phyloP scores from a whole-genome alignment of 495 filamentous ascomycete species.

The Hapsidospora chrysogenum region DNA sequence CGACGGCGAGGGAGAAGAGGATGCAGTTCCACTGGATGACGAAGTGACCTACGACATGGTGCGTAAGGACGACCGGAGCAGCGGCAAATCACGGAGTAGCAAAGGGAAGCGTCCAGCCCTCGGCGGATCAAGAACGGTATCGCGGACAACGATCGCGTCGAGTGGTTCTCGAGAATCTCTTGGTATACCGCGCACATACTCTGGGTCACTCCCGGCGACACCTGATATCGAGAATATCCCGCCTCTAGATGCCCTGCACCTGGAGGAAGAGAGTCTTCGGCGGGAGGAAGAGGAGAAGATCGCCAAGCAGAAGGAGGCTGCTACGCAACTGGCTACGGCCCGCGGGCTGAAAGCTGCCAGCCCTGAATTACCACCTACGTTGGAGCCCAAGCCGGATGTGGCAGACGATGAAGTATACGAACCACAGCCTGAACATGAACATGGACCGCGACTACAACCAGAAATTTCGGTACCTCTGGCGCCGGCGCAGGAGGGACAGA shows the following conservation, averaged over 20 bases:
- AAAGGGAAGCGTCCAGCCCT: conserved; percentile 40
- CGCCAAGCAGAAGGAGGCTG: conserved; percentile 51
- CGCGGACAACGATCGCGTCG: conserved; percentile 35
- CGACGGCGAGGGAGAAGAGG: conserved; percentile 72
- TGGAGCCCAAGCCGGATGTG: conserved; percentile 13
- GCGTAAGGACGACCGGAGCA: conserved; percentile 56
- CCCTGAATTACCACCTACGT: not conserved
- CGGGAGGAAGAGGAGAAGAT: conserved; percentile 56
- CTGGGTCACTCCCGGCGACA: conserved; percentile 14
- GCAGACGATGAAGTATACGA: conserved; percentile 5
- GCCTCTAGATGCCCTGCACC: conserved; percentile 55
- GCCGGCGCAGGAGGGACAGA: not conserved
- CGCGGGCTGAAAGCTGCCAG: conserved; percentile 42
- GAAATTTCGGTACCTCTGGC: not conserved
- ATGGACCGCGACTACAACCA: conserved; percentile 3
- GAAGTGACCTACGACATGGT: conserved; percentile 63
- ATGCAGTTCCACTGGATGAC: conserved; percentile 85
- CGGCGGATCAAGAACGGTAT: conserved; percentile 31
- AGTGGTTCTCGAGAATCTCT: conserved; percentile 21
- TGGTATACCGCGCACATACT: conserved; percentile 15
- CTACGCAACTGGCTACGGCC: conserved; percentile 50
- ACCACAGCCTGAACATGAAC: not conserved
- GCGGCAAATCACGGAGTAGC: conserved; percentile 31
- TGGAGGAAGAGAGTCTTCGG: conserved; percentile 55
- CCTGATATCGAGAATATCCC: conserved; percentile 24